Evolutionary conservation across 306 rosid species (phyloP).

Genomic region (Begonia masoniana): DNA sequence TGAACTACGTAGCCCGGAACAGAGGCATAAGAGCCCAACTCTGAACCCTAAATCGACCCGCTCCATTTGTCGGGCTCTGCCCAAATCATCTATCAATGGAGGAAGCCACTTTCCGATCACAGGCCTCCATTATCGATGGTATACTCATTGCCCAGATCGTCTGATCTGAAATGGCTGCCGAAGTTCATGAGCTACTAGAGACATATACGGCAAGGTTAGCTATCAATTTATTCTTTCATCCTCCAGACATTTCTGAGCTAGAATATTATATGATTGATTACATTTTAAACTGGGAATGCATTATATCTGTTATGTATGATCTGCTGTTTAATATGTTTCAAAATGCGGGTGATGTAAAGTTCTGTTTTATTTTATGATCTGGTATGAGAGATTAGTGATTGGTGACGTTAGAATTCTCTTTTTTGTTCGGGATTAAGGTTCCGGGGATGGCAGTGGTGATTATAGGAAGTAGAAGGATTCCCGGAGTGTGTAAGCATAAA

Average conservation of each 20-base stretch:
- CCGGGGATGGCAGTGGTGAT: conserved; percentile 93
- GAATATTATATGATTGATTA: background rate
- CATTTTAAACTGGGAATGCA: background rate
- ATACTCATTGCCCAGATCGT: conserved; percentile 60
- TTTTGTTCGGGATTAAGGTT: conserved; percentile 24
- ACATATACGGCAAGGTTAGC: conserved; percentile 56
- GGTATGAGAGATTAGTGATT: too few relatives aligned
- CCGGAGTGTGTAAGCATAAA: conserved; percentile 72
- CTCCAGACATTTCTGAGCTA: background rate
- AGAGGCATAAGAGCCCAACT: too few relatives aligned
- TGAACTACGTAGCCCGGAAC: too few relatives aligned
- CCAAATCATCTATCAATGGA: too few relatives aligned
- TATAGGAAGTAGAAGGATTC: conserved; percentile 84
- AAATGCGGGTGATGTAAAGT: too few relatives aligned
- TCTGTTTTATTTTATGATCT: too few relatives aligned
- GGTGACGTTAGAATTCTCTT: too few relatives aligned
- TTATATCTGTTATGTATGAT: too few relatives aligned
- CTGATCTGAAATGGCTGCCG: conserved; percentile 63
- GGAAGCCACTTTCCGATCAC: conserved; percentile 24
- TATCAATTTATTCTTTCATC: background rate
- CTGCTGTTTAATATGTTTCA: too few relatives aligned
- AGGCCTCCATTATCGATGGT: conserved; percentile 78
- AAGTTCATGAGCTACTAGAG: conserved; percentile 40
- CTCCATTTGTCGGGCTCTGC: too few relatives aligned
- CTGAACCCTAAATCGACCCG: too few relatives aligned